phyloP scores from a whole-genome alignment of 2,329 filamentous ascomycete genomes.

The Fusarium transvaalense region DNA sequence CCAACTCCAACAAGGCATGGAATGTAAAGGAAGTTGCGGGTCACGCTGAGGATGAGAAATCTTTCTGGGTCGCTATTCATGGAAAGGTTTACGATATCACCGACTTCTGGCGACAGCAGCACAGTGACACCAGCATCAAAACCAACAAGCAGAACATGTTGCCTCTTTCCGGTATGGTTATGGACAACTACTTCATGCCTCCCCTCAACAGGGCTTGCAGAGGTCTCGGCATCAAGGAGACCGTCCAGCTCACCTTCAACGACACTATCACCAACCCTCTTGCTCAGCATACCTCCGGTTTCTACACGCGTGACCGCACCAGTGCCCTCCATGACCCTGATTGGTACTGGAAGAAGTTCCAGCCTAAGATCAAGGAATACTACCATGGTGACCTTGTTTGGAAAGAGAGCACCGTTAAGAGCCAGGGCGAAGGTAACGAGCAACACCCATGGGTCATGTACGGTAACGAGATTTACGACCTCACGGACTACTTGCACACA shows the following conservation, averaged over 20 bases:
- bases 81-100: slow-evolving; percentile 93
- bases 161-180: slow-evolving; percentile 79
- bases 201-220: slow-evolving; percentile 82
- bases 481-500: slow-evolving; percentile 93
- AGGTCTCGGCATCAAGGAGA: slow-evolving; percentile 73
- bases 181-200: slow-evolving; percentile 88
- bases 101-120: slow-evolving; percentile 86
- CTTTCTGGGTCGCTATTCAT: slow-evolving; percentile 89
- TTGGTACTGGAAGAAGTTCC: slow-evolving; percentile 84
- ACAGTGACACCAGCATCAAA: slow-evolving; percentile 78
- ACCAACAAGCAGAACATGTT: slow-evolving; percentile 76
- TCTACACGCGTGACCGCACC: slow-evolving; percentile 63
- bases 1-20: slow-evolving; percentile 93
- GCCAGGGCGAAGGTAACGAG: slow-evolving; percentile 71
- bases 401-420: slow-evolving; percentile 68
- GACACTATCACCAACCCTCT: slow-evolving; percentile 63
- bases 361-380: slow-evolving; percentile 84
- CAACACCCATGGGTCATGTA: slow-evolving; percentile 85
- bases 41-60: slow-evolving; percentile 76
- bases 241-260: slow-evolving; percentile 72
- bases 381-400: slow-evolving; percentile 90
- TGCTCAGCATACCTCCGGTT: slow-evolving; percentile 79
- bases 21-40: slow-evolving; percentile 76
- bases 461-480: slow-evolving; percentile 82
- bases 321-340: slow-evolving; percentile 71